Evolutionary conservation across 2,329 filamentous ascomycete genomes (phyloP).

Genomic region (Eurotiales sp.): DNA sequence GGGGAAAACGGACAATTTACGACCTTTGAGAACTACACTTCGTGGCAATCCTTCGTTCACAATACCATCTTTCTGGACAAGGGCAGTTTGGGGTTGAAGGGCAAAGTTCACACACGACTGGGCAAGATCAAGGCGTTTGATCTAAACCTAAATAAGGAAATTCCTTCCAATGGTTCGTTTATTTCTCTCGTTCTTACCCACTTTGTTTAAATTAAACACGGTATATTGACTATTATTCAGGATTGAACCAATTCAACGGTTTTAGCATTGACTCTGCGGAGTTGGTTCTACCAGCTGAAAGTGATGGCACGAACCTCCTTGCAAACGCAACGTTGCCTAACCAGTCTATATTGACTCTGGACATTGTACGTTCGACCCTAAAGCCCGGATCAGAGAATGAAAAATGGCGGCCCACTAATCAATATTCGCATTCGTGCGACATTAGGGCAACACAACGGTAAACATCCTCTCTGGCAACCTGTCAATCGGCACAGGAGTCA

Average conservation of each 20-base stretch:
- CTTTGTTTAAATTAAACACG: background rate
- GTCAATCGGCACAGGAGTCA: constrained; percentile 47
- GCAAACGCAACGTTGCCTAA: constrained; percentile 56
- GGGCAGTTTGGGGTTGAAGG: constrained; percentile 25
- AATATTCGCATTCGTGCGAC: too few relatives aligned
- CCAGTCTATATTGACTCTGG: constrained; percentile 53
- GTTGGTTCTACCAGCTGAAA: constrained; percentile 39
- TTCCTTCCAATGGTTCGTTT: constrained; percentile 31
- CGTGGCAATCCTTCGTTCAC: constrained; percentile 32
- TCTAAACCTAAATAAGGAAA: constrained; percentile 33
- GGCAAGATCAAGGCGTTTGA: constrained; percentile 29
- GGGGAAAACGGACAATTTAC: constrained; percentile 21
- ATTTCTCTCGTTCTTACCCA: background rate
- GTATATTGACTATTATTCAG: constrained; percentile 29
- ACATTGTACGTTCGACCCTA: constrained; percentile 35
- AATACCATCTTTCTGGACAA: constrained; percentile 27
- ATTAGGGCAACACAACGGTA: constrained; percentile 51
- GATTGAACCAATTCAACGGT: constrained; percentile 50
- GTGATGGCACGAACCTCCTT: constrained; percentile 51
- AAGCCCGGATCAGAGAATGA: too few relatives aligned
- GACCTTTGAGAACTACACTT: constrained; percentile 22
- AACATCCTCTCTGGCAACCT: constrained; percentile 47
- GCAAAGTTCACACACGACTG: constrained; percentile 27
- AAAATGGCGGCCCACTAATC: too few relatives aligned
- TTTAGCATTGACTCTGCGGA: constrained; percentile 47